A percentile compares a stretch with the other conserved stretches of the same genome.
phyloP scores from a whole-genome alignment of 768 basidiomycete species.

The Suillus discolor region DNA sequence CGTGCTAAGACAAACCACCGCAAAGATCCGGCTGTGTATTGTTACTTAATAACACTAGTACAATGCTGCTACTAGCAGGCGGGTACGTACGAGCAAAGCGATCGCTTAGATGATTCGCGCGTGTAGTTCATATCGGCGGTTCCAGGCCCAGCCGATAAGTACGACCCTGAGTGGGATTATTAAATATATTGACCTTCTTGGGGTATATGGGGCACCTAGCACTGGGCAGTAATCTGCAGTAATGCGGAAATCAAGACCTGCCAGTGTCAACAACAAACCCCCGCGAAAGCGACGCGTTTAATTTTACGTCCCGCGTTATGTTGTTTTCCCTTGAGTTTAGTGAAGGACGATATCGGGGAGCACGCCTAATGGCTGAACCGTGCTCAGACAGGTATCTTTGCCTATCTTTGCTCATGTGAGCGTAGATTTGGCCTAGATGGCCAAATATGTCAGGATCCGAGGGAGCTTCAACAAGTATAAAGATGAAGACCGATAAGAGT shows the following conservation, averaged over 20 bases:
- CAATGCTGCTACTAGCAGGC: not conserved
- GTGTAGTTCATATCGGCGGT: not conserved
- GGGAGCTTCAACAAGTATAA: not conserved
- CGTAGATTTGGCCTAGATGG: not conserved
- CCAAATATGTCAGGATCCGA: not conserved
- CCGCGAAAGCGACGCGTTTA: constrained; percentile 5
- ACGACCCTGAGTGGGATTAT: constrained; percentile 1
- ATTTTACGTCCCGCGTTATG: constrained; percentile 6
- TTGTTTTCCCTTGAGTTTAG: not conserved
- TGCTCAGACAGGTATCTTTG: not conserved
- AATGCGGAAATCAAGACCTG: not conserved
- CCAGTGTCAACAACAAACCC: not conserved
- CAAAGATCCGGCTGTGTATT: not conserved
- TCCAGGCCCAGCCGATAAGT: constrained; percentile 6
- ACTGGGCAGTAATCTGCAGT: not conserved
- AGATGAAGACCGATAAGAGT: not conserved
- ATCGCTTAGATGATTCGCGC: not conserved
- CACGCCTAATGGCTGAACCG: not conserved
- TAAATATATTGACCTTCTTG: not conserved
- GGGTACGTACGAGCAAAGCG: not conserved
- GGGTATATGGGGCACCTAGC: not conserved
- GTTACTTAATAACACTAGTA: not conserved
- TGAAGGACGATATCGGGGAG: not conserved
- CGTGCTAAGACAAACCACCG: not conserved
- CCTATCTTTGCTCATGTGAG: constrained; percentile 1